Evolutionary conservation across 805 yeast species (phyloP), one percentile per base, ranked within the genome.

Genomic region (Lipomyces orientalis): DNA sequence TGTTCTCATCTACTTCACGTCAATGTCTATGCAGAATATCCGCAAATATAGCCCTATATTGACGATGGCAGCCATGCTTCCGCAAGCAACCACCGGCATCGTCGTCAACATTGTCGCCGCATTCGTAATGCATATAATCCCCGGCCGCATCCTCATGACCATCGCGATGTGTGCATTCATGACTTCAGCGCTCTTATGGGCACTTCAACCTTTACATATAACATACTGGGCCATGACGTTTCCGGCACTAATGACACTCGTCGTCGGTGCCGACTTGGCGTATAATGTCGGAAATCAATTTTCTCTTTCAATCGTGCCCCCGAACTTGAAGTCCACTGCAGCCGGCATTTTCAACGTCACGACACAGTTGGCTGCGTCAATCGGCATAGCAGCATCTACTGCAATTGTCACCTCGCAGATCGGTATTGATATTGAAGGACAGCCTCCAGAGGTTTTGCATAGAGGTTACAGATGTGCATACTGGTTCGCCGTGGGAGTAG

Each of bases 301-400:
- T 52, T 75, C 84, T 0, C 73, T 83, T 39, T 78, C 81, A 4
- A 76, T 84, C 0, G 85, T 84, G 25, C 77, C 79, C n/a, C 75
- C 74, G 46, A 65, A 74, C 7, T 68, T 80, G 16, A 85, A 82
- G 67, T 79, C 83, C 58, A 73, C 84, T 16, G 86, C 85, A 4
- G 84, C 84, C 8, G 85, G 86, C 7, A 76, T 83, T 4, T 83
- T 84, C 69, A 83, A 84, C 67, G 82, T 85, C 0, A 75, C 80
- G 34, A 69, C 79, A 43, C 84, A 83, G 67, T 67, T 84, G 25
- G 75, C 82, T 49, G 76, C 80, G 0, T 75, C 84, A 0, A 76
- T 83, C 7, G 85, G 84, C 0, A 71, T 83, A 1, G 83, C 84
- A 25, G 73, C 83, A 1, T 76, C 82, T 2, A 76, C 81, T 12